Percentiles rank a stretch among this genome's conserved stretches.
Conservation (phyloP, 2,329 filamentous ascomycete genomes). For the Botrytis fragariae region DNA sequence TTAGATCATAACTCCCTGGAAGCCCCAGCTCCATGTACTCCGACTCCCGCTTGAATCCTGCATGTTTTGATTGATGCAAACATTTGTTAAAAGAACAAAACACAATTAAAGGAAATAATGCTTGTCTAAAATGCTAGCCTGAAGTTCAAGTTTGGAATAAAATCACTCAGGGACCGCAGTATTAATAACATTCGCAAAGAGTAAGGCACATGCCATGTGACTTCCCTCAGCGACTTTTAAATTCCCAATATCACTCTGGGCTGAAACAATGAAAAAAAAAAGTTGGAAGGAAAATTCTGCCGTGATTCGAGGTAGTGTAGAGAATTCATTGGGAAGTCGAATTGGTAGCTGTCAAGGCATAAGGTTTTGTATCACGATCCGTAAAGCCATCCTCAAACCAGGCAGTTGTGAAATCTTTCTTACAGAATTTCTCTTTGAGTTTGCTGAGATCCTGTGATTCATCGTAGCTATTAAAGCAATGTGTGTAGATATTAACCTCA, state of each 20-base stretch:
- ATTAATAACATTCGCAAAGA: background rate
- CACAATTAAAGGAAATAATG: background rate
- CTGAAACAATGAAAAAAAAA: background rate
- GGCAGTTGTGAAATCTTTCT: constrained; percentile 23
- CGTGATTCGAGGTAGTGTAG: too few relatives aligned
- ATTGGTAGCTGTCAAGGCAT: background rate
- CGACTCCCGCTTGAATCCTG: background rate
- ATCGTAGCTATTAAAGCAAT: background rate
- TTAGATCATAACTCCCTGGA: background rate
- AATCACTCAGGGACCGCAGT: background rate
- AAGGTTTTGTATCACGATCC: background rate
- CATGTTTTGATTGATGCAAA: background rate
- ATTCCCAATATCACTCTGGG: background rate
- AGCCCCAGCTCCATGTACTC: background rate
- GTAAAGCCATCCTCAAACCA: constrained; percentile 28
- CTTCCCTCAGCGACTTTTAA: background rate
- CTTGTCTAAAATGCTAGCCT: background rate
- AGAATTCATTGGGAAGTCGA: background rate
- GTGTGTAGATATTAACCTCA: constrained; percentile 29
- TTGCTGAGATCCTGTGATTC: background rate
- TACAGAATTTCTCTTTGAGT: constrained; percentile 19
- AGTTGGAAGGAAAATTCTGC: background rate
- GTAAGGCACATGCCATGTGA: background rate
- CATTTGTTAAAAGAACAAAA: background rate
- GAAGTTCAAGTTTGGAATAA: background rate